Conservation (phyloP, 306 rosid genomes). For the Coriaria nepalensis region DNA sequence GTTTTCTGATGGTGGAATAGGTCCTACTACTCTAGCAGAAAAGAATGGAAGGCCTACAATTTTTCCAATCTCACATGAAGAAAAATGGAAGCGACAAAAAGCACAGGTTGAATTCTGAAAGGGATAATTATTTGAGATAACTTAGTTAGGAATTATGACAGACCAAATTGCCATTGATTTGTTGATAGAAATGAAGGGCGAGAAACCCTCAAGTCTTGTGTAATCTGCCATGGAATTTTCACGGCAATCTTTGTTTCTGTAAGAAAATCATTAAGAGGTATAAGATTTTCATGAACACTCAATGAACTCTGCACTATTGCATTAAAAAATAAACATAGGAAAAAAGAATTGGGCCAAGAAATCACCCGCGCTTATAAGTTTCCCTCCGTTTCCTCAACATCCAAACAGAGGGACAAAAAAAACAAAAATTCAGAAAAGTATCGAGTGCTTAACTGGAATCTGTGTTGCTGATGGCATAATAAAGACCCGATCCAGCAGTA, state of each 20-base stretch:
- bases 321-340: no score
- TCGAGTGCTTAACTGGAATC: conserved; percentile 25
- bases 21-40: conserved; percentile 31
- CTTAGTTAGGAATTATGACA: conserved; percentile 3
- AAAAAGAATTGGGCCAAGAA: no score
- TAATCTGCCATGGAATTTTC: conserved; percentile 21
- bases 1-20: conserved; percentile 26
- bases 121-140: not conserved
- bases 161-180: conserved; percentile 24
- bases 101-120: not conserved
- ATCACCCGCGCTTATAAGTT: no score
- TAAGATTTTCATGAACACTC: no score
- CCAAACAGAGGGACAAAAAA: not conserved
- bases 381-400: not conserved
- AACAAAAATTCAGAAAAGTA: no score
- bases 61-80: conserved; percentile 2
- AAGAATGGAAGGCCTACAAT: conserved; percentile 35
- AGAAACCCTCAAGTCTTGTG: conserved; percentile 5
- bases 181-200: conserved; percentile 3
- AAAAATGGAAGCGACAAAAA: not conserved
- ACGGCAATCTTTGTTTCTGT: conserved; percentile 25
- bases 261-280: not conserved
- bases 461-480: conserved; percentile 4
- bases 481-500: conserved; percentile 31
- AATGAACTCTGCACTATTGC: no score